A percentile compares a stretch with the other conserved stretches of the same genome.
These are phyloP conservation scores for Aspergillus persii DNA, from an alignment of 2,329 filamentous ascomycete genomes.

Conservation along the genomic window DNA sequence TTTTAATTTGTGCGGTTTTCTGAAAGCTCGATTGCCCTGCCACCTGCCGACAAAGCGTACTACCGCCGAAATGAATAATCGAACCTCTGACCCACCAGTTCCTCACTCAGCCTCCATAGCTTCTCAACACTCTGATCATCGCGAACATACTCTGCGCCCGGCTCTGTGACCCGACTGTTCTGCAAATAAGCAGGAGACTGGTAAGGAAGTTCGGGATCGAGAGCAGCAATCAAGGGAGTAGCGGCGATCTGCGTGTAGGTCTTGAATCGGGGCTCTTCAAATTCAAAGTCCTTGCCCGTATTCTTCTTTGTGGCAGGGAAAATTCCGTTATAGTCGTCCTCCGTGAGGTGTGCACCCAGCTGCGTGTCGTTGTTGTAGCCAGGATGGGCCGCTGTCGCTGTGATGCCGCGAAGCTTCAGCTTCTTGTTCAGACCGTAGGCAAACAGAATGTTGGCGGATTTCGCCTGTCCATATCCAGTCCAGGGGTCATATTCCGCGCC, in stretches of 20 bases:
- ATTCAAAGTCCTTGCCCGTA: not conserved
- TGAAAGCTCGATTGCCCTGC: no score
- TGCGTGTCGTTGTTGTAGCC: not conserved
- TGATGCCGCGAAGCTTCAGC: not conserved
- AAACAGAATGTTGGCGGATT: not conserved
- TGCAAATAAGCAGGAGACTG: not conserved
- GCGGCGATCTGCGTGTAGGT: not conserved
- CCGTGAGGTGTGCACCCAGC: not conserved
- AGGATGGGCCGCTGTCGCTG: not conserved
- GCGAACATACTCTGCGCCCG: not conserved
- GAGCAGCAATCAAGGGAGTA: not conserved
- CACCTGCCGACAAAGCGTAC: no score
- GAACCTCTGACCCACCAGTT: not conserved
- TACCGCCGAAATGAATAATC: not conserved
- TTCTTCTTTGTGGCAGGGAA: not conserved
- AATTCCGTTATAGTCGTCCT: not conserved
- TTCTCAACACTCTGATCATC: not conserved
- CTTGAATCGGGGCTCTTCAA: constrained; percentile 3
- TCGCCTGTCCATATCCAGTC: not conserved
- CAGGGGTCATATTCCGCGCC: not conserved
- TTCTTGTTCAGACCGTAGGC: not conserved
- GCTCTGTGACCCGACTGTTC: constrained; percentile 1
- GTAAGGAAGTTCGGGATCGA: not conserved
- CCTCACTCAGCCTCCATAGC: constrained; percentile 8
- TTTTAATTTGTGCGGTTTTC: no score